phyloP scores from a whole-genome alignment of 768 basidiomycete genomes.

The Leccinum truebloodii region DNA sequence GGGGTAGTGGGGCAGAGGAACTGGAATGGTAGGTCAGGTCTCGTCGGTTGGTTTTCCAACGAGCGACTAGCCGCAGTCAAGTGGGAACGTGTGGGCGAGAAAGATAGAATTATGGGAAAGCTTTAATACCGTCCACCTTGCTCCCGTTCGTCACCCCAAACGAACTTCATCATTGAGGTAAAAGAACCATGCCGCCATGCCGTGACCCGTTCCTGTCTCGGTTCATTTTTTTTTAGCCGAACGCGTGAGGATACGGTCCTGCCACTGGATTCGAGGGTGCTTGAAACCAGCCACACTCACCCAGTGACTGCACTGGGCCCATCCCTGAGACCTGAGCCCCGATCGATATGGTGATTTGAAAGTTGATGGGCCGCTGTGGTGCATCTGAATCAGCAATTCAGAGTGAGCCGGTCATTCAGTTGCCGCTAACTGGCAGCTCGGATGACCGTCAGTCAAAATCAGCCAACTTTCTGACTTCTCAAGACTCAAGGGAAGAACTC shows the following conservation, averaged over 20 bases:
- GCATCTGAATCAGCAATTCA: too few species aligned
- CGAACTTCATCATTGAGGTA: slow-evolving; percentile 3
- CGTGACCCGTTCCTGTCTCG: slow-evolving; percentile 9
- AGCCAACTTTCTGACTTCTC: too few species aligned
- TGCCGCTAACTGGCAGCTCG: neutral
- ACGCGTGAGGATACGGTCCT: neutral
- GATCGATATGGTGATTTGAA: neutral
- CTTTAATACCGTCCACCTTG: slow-evolving; percentile 23
- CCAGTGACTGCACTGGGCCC: too few species aligned
- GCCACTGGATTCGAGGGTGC: neutral
- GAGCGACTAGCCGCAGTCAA: neutral
- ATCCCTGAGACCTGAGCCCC: too few species aligned
- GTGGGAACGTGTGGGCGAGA: neutral
- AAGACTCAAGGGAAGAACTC: neutral
- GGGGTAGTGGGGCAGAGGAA: neutral
- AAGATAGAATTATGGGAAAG: neutral
- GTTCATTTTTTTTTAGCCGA: slow-evolving; percentile 4
- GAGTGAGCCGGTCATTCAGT: neutral
- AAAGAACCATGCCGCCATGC: slow-evolving; percentile 15
- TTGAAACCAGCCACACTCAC: too few species aligned
- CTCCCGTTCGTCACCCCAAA: neutral
- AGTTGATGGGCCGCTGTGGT: too few species aligned
- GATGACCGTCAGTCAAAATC: too few species aligned
- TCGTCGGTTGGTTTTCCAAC: neutral
- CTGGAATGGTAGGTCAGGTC: neutral